These are phyloP conservation scores for Neckera pumila DNA, from an alignment of 225 moss, liverwort and hornwort species.

Conservation along the genomic window DNA sequence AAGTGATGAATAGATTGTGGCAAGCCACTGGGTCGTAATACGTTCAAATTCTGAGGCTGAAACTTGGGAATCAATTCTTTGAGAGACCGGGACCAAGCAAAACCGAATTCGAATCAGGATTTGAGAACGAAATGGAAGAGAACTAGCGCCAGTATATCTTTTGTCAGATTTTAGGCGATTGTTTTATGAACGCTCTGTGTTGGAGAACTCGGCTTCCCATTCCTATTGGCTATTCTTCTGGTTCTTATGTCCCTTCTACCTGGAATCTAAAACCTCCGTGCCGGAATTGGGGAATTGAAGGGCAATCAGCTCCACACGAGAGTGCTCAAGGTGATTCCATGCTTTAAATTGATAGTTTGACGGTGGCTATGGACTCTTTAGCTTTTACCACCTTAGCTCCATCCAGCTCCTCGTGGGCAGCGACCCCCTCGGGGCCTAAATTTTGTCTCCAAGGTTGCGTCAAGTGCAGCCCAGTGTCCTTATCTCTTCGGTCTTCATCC, in stretches of 20 bases:
- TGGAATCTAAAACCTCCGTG: not conserved
- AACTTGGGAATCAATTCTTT: not conserved
- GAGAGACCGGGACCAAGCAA: not conserved
- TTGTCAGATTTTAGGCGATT: not conserved
- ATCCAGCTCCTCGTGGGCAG: not conserved
- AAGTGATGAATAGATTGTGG: not conserved
- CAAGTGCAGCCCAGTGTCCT: constrained; percentile 30
- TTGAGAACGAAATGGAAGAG: not conserved
- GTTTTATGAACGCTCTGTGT: not conserved
- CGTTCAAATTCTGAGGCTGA: not conserved
- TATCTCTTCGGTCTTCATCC: constrained; percentile 13
- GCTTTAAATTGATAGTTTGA: not conserved
- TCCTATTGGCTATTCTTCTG: not conserved
- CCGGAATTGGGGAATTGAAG: not conserved
- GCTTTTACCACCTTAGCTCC: constrained; percentile 5
- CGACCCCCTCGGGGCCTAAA: not conserved
- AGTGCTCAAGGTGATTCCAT: not conserved
- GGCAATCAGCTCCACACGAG: not conserved
- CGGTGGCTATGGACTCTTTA: constrained; percentile 16
- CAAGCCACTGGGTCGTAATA: not conserved
- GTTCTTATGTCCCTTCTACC: not conserved
- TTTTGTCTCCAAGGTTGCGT: constrained; percentile 24
- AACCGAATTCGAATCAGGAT: not conserved
- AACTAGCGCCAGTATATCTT: not conserved
- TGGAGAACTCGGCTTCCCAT: not conserved